These are phyloP conservation scores for Beta vulgaris DNA, from an alignment of 148 eudicot genomes.

Conservation along the genomic window DNA sequence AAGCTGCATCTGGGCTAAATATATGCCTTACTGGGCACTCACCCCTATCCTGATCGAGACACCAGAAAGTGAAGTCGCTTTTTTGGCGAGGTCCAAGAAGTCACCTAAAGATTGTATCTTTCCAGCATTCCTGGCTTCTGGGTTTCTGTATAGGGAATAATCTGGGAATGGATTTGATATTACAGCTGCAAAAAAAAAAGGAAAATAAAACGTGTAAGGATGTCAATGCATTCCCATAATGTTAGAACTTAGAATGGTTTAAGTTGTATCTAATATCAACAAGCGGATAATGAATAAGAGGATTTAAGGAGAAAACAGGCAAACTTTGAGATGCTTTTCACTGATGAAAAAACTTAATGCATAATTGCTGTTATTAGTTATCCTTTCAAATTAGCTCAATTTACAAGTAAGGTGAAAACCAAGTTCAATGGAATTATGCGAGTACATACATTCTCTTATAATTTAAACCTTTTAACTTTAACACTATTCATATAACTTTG, in stretches of 20 bases:
- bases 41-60: slow-evolving; percentile 82
- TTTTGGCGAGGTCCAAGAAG: slow-evolving; percentile 42
- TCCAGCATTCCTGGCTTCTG: slow-evolving; percentile 38
- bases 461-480: too few relatives aligned
- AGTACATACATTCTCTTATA: too few relatives aligned
- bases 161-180: slow-evolving; percentile 46
- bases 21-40: slow-evolving; percentile 19
- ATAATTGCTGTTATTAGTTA: too few relatives aligned
- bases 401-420: too few relatives aligned
- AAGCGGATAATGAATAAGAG: neutral
- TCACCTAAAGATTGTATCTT: slow-evolving; percentile 50
- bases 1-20: neutral
- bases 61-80: slow-evolving; percentile 64
- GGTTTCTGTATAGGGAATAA: slow-evolving; percentile 54
- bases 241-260: neutral
- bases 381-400: too few relatives aligned
- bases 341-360: neutral
- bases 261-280: neutral
- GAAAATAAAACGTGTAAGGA: neutral
- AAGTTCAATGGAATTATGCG: too few relatives aligned
- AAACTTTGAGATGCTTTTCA: neutral
- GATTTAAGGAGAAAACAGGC: neutral
- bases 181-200: slow-evolving; percentile 57
- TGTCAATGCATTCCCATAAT: neutral
- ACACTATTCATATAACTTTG: too few relatives aligned